Evolutionary conservation across 2,329 filamentous ascomycete genomes (phyloP).

Genomic region (Moelleriella libera): DNA sequence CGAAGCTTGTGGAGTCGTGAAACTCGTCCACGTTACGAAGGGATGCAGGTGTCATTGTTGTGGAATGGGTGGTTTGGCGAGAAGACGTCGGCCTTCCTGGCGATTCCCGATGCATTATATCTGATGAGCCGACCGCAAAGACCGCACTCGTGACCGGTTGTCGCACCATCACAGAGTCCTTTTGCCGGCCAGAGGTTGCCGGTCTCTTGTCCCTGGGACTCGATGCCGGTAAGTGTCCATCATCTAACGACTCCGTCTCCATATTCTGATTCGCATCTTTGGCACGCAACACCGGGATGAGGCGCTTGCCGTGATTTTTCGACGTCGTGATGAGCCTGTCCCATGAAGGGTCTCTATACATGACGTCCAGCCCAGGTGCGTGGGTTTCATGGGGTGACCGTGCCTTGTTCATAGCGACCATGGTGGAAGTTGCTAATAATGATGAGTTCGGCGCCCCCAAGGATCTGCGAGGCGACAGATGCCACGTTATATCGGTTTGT

Average conservation of each 20-base stretch:
- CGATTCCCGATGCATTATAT: too few species aligned
- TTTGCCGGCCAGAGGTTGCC: background rate
- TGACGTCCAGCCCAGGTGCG: background rate
- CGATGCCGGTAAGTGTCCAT: background rate
- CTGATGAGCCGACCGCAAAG: too few species aligned
- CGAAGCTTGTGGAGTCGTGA: too few species aligned
- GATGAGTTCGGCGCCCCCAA: background rate
- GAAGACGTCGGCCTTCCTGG: too few species aligned
- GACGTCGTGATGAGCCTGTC: background rate
- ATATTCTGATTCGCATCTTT: background rate
- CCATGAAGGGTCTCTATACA: constrained; percentile 1
- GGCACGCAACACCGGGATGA: background rate
- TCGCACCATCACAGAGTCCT: background rate
- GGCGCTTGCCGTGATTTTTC: background rate
- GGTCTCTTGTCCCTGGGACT: background rate
- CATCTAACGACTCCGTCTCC: background rate
- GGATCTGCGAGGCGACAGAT: background rate
- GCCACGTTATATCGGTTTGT: background rate
- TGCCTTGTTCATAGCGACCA: background rate
- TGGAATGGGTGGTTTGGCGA: too few species aligned
- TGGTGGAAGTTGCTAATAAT: background rate
- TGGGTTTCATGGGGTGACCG: background rate
- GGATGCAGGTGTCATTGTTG: too few species aligned
- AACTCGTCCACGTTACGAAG: too few species aligned
- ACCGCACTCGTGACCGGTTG: too few species aligned